These are phyloP conservation scores for Cladophialophora chaetospira DNA, from an alignment of 2,329 filamentous ascomycete genomes.

Conservation along the genomic window DNA sequence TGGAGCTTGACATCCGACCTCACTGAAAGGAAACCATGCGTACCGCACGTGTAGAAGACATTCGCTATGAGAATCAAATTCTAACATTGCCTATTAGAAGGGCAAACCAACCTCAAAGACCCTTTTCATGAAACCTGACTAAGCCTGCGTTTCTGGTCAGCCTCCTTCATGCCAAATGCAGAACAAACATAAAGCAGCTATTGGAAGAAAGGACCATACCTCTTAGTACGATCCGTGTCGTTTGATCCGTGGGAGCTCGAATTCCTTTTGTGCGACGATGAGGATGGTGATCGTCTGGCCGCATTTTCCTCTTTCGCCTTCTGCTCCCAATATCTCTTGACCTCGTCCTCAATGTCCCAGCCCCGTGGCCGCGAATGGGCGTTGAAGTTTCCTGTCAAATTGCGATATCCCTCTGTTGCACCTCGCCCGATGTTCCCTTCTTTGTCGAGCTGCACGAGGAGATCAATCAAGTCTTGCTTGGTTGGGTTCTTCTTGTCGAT, in stretches of 20 bases:
- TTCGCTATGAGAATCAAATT: too few species aligned
- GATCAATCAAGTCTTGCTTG: constrained; percentile 11
- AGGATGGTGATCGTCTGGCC: not conserved
- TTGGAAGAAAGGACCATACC: not conserved
- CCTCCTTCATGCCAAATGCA: not conserved
- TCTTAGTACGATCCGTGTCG: too few species aligned
- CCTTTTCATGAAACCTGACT: too few species aligned
- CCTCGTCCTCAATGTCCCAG: constrained; percentile 1
- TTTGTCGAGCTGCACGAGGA: constrained; percentile 17
- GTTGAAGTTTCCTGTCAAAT: not conserved
- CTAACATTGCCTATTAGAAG: too few species aligned
- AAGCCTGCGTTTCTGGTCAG: not conserved
- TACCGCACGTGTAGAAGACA: too few species aligned
- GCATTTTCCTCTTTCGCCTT: not conserved
- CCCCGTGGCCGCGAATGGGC: constrained; percentile 2
- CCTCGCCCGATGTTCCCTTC: constrained; percentile 14
- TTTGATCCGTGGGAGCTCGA: too few species aligned
- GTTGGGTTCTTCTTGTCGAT: not conserved
- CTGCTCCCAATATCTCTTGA: not conserved
- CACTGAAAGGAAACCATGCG: too few species aligned
- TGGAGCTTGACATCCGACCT: too few species aligned
- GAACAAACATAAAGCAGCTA: not conserved
- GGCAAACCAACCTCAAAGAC: too few species aligned
- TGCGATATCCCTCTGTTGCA: constrained; percentile 12
- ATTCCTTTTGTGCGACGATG: not conserved